These are phyloP conservation scores for Solanum neorickii DNA, from an alignment of 257 asterid genomes.

Conservation along the genomic window DNA sequence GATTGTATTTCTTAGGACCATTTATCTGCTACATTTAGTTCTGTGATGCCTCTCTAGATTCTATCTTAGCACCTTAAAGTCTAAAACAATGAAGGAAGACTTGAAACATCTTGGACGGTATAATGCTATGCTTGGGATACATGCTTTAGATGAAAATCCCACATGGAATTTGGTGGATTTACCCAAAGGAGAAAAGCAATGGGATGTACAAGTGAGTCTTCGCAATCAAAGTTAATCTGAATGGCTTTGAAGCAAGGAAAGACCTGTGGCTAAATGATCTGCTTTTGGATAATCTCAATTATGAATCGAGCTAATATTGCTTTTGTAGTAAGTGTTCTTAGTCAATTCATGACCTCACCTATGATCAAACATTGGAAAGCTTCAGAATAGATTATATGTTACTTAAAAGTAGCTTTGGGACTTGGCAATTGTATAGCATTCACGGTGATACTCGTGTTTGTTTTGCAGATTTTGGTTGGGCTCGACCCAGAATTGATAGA, in stretches of 20 bases:
- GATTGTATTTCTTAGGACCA: background rate
- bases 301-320: background rate
- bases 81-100: background rate
- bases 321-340: background rate
- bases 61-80: background rate
- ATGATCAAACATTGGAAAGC: background rate
- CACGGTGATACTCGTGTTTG: background rate
- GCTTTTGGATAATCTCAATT: background rate
- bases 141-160: background rate
- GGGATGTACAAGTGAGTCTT: background rate
- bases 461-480: background rate
- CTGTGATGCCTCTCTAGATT: background rate
- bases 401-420: background rate
- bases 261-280: background rate
- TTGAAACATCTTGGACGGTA: background rate
- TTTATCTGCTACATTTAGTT: background rate
- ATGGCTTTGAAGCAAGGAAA: background rate
- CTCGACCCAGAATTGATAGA: background rate
- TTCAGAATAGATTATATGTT: background rate
- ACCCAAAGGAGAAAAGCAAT: background rate
- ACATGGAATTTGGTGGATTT: background rate
- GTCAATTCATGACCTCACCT: background rate
- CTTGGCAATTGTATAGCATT: background rate
- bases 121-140: background rate
- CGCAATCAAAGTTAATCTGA: background rate